Base-by-base conservation (phyloP, 495 filamentous ascomycete species). In the Penicillium goetzii region DNA sequence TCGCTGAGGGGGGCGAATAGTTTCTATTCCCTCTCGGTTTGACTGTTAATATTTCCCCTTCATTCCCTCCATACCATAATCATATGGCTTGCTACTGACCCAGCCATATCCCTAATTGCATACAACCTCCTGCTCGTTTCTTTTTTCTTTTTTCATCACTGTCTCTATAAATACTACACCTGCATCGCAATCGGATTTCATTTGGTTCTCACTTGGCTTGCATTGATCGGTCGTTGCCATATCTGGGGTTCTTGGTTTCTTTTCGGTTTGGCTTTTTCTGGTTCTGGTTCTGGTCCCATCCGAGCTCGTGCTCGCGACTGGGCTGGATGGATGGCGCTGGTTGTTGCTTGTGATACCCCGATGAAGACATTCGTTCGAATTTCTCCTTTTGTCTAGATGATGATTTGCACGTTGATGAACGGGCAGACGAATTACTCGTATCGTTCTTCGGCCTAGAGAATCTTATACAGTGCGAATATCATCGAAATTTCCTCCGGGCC, bases 1-100 rank as follows among this genome's bases (percentile, higher is more conserved):
- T 83, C 12, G 75, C 71, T 19, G 80, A 81, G 57, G 60, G 54
- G n/a, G 7, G n/a, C 45, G 26, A 49, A 40, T 57, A 32, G n/a
- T 57, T 14, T 15, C n/a, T 33, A n/a, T 55, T 11, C 4, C n/a
- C 30, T 19, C 15, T 33, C 52, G 12, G 15, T 55, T 55, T 50
- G 47, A 28, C 25, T 26, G 4, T 4, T 25, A 26, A 49, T 19
- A 4, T 43, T 3, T 15, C 26, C 4, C 17, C 28, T n/a, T 12
- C 17, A 4, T n/a, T 30, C 28, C 19, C 30, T 55, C 8, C 6
- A 19, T 15, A 36, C 28, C 11, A 7, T 21, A 36, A 10, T 4
- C 25, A 55, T 21, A 15, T 36, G 52, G 52, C 52, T 55, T 30
- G 51, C 52, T 36, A 55, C 52, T 55, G n/a, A 21, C 52, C 52